Evolutionary conservation across 2,329 filamentous ascomycete species (phyloP), one percentile per base, ranked within the genome.

Genomic region (Ophiostoma perfectum): DNA sequence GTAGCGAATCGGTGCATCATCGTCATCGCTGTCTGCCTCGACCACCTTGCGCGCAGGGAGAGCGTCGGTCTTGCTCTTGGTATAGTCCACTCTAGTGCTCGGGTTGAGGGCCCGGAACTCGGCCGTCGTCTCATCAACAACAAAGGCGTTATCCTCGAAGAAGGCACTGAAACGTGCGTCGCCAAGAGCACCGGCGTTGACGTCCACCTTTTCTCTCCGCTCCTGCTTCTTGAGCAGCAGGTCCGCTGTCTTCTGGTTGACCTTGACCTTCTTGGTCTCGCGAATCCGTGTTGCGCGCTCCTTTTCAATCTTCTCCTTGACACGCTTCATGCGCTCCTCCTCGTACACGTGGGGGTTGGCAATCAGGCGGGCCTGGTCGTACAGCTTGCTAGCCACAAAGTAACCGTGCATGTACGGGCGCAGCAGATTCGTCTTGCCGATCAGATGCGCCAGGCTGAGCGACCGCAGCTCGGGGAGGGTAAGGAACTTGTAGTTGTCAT

Each of bases 401-500:
- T 95, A 98, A 74, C 95, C 96, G 77, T 99, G 95, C 96, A 99
- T 99, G 77, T 99, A 99, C 60, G 95, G 95, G 62, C 94, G 86
- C 55, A 99, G 82, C 27, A 98, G 81, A 75, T 91, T 95, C 41
- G 93, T 96, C 74, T 92, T 93, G 72, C 94, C 94, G 69, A 99
- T 85, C 64, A 99, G 83, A 76, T 98, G 94, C 67, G 91, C 89
- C 75, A 99, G 79, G 76, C 92, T 96, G 72, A 99, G 85, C 47
- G 89, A 87, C 74, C 91, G 90, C 67, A 99, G 83, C 77, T 99
- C 93, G 60, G 91, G 88, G 70, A 92, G 78, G 1, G 94, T 97
- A 76, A 99, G 83, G 86, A 99, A 99, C 80, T 98, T 99, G 86
- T 94, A 98, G 79, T 99, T 98, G 80, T 99, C 95, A 81, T 99